phyloP scores from a whole-genome alignment of 2,329 filamentous ascomycete species.

The Colletotrichum phormii region DNA sequence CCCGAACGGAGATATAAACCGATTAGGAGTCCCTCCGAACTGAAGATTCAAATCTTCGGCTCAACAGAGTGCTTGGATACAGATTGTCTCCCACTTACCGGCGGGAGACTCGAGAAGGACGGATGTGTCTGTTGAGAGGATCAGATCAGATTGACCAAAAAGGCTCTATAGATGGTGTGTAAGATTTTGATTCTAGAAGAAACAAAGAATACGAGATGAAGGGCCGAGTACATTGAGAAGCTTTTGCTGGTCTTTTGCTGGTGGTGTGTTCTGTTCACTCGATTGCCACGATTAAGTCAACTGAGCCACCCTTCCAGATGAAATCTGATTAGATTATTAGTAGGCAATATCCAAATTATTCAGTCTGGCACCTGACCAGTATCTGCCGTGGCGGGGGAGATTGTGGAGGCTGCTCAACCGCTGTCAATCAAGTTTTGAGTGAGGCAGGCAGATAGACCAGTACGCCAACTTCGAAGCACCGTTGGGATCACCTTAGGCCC shows the following conservation, averaged over 20 bases:
- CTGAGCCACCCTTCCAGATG: not conserved
- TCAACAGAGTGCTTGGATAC: not conserved
- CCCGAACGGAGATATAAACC: not conserved
- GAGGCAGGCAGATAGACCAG: not conserved
- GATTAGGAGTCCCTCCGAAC: not conserved
- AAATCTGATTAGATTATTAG: not conserved
- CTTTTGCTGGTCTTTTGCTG: not conserved
- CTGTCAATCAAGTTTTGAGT: not conserved
- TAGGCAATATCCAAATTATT: not conserved
- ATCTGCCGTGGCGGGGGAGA: not conserved
- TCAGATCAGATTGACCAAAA: not conserved
- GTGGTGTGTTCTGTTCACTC: not conserved
- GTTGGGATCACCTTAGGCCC: slow-evolving; percentile 6
- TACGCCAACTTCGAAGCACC: not conserved
- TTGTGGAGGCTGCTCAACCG: not conserved
- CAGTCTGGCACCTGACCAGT: not conserved
- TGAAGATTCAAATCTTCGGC: not conserved
- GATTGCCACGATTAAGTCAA: not conserved
- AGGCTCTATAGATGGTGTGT: not conserved
- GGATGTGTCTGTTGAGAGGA: not conserved
- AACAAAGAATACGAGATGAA: not conserved
- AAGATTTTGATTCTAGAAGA: not conserved
- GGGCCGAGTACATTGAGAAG: not conserved
- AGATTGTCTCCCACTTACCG: not conserved
- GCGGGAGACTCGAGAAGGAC: not conserved